Evolutionary conservation across 2,329 filamentous ascomycete species (phyloP), one percentile per base, ranked within the genome.

Genomic region (Chlorencoelia australis): DNA sequence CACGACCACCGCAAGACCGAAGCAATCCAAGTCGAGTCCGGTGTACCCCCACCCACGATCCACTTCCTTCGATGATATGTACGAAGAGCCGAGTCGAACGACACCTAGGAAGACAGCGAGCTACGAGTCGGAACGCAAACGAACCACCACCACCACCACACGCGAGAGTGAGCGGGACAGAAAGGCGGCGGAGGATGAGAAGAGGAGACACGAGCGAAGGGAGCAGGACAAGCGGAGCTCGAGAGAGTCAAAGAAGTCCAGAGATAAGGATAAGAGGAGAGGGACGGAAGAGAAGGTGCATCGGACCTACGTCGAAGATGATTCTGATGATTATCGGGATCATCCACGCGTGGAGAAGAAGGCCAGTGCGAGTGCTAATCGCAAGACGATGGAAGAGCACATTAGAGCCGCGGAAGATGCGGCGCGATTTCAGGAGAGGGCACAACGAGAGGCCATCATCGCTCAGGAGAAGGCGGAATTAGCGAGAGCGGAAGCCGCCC

Each of bases 241-340:
- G 24, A 41, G 40, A 24, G 49, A 47, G 40, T 55, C 47, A 46
- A 53, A 48, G 49, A 61, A 51, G 47, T 47, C 43, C 32, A 49
- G 37, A 40, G 66, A 67, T 15, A 57, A 57, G 46, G 55, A 59
- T 28, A 54, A 45, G 29, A 64, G 66, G 32, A 58, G 55, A 33
- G 60, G 46, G 4, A 37, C 45, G 2, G 54, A 58, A 13, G 55
- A 58, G 35, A 57, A 55, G 35, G 31, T 41, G 7, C 41, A 40
- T 10, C 17, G 30, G 7, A 33, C 47, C 11, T 51, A 49, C 40
- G 45, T 51, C 7, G 51, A 54, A 10, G 52, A 50, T 13, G 51
- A 53, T 25, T 46, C 46, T 17, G 45, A 48, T 18, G 48, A 51
- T 13, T 43, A 50, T 29, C 37, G 29, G 10, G 31, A 39, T 14